Percentiles rank a stretch among this genome's conserved stretches.
Conservation (phyloP, 495 filamentous ascomycete species). For the Xylaria telfairii region DNA sequence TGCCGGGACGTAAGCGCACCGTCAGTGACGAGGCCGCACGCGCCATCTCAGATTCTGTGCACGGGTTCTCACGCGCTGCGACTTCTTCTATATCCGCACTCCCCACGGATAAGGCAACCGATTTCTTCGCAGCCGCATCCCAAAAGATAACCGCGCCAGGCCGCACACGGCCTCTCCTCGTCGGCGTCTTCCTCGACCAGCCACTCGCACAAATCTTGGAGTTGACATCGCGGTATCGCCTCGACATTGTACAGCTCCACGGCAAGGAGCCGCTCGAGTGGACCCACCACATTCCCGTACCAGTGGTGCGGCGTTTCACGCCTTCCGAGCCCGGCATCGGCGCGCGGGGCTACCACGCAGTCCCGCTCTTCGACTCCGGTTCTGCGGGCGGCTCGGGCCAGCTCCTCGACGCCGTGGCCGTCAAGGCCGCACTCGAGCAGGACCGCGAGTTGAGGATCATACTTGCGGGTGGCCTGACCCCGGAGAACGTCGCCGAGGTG, state of each 20-base stretch:
- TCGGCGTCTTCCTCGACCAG: conserved; percentile 94
- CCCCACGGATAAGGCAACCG: conserved; percentile 41
- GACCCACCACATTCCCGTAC: conserved; percentile 83
- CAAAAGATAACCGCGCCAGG: conserved; percentile 41
- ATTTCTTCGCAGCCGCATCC: conserved; percentile 51
- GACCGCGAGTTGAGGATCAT: conserved; percentile 70
- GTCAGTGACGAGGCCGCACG: conserved; percentile 79
- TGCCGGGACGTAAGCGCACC: conserved; percentile 76
- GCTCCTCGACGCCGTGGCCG: conserved; percentile 67
- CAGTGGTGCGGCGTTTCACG: conserved; percentile 83
- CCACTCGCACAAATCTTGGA: conserved; percentile 79
- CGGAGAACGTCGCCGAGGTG: conserved; percentile 72
- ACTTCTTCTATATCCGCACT: conserved; percentile 24
- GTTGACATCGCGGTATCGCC: conserved; percentile 72
- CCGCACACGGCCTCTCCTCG: conserved; percentile 71
- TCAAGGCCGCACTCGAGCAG: conserved; percentile 64
- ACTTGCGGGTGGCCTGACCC: conserved; percentile 81
- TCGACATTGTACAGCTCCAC: conserved; percentile 95
- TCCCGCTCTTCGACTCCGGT: conserved; percentile 86
- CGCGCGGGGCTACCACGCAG: conserved; percentile 77
- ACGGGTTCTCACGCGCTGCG: conserved; percentile 42
- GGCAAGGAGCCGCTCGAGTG: conserved; percentile 92
- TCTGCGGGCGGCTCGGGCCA: conserved; percentile 73
- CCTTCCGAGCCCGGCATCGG: conserved; percentile 73
- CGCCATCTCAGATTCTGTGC: conserved; percentile 79